Evolutionary conservation across 116 monocot species (phyloP).

Genomic region (Iris pallida): DNA sequence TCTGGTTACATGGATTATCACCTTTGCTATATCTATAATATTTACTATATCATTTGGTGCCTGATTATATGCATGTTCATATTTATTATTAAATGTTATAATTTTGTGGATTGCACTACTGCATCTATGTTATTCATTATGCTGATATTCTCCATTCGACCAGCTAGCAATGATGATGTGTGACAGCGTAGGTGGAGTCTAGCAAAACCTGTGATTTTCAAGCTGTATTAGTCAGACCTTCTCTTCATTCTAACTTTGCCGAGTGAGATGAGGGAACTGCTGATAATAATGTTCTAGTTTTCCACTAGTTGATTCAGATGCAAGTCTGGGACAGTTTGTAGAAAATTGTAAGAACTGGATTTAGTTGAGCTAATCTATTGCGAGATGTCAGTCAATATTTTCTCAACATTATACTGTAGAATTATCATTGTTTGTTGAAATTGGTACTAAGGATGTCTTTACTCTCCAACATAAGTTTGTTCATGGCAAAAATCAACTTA

Average conservation of each 20-base stretch:
- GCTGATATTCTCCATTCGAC: conserved; percentile 21
- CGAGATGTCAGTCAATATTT: background rate
- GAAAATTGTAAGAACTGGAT: background rate
- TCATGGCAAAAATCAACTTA: background rate
- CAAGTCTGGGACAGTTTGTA: background rate
- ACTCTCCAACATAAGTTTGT: no score
- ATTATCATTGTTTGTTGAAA: background rate
- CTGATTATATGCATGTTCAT: background rate
- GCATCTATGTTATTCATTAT: background rate
- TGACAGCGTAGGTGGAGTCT: conserved; percentile 20
- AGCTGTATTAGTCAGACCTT: conserved; percentile 7
- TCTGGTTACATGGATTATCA: no score
- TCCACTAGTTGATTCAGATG: background rate
- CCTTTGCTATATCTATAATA: no score
- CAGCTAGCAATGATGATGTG: conserved; percentile 31
- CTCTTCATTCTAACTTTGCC: conserved; percentile 14
- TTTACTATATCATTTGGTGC: no score
- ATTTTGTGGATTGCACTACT: background rate
- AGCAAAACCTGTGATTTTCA: conserved; percentile 12
- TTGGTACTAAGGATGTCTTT: background rate
- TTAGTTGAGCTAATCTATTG: background rate
- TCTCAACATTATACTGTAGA: background rate
- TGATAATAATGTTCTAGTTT: conserved; percentile 1
- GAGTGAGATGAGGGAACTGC: background rate
- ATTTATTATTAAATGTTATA: conserved; percentile 3